phyloP scores from a whole-genome alignment of 169 alveolate genomes.

The Plasmodium sp. region DNA sequence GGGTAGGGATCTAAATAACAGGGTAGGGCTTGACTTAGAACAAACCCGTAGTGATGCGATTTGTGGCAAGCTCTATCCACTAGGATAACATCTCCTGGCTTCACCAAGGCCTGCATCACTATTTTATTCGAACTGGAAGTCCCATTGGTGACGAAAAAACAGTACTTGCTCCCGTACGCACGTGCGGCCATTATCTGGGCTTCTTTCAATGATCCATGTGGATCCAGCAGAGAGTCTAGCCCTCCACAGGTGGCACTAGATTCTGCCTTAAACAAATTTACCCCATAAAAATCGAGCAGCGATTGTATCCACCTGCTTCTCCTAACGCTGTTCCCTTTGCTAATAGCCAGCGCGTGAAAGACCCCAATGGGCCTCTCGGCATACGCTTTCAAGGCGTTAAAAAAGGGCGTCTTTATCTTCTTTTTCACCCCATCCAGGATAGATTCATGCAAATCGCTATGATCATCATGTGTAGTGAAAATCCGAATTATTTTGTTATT shows the following conservation, averaged over 20 bases:
- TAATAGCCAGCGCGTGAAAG: slow-evolving; percentile 83
- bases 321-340: slow-evolving; percentile 79
- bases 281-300: slow-evolving; percentile 80
- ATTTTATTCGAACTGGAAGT: slow-evolving; percentile 82
- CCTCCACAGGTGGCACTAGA: slow-evolving; percentile 84
- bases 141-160: slow-evolving; percentile 83
- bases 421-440: slow-evolving; percentile 77
- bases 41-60: slow-evolving; percentile 82
- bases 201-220: slow-evolving; percentile 82
- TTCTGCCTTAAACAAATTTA: slow-evolving; percentile 81
- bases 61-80: slow-evolving; percentile 84
- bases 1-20: slow-evolving; percentile 83
- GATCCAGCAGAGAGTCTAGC: slow-evolving; percentile 80
- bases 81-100: slow-evolving; percentile 80
- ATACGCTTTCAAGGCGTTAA: slow-evolving; percentile 76
- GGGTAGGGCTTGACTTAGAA: slow-evolving; percentile 77
- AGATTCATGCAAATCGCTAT: slow-evolving; percentile 81
- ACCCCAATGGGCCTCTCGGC: slow-evolving; percentile 85
- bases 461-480: slow-evolving; percentile 79
- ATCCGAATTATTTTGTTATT: slow-evolving; percentile 74
- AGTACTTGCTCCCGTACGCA: slow-evolving; percentile 78
- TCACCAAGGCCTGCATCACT: slow-evolving; percentile 79
- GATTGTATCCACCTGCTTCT: slow-evolving; percentile 79
- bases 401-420: slow-evolving; percentile 78
- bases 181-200: slow-evolving; percentile 82